Conservation (phyloP, 345 rosid species). For the Rhodamnia argentea region DNA sequence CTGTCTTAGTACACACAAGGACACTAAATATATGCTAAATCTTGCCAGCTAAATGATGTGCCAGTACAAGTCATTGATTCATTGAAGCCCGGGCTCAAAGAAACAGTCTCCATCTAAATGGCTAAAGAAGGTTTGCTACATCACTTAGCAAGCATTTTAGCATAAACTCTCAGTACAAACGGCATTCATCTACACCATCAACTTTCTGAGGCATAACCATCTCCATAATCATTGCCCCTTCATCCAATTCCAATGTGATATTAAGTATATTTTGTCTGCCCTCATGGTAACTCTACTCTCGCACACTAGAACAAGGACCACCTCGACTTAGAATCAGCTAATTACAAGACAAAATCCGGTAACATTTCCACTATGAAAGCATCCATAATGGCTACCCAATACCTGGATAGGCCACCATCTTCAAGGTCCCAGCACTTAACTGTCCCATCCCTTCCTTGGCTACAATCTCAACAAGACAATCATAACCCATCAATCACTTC, state of each 20-base stretch:
- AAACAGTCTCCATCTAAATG: background rate
- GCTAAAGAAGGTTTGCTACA: background rate
- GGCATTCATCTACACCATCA: background rate
- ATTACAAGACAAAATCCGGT: background rate
- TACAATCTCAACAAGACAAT: constrained; percentile 6
- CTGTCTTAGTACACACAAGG: background rate
- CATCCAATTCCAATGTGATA: background rate
- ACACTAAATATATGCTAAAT: background rate
- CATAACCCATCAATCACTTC: background rate
- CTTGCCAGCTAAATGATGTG: background rate
- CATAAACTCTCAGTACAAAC: background rate
- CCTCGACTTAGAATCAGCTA: background rate
- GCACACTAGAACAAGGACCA: background rate
- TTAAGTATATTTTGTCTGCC: background rate
- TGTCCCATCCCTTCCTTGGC: constrained; percentile 97
- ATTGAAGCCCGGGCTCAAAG: background rate
- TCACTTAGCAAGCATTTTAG: background rate
- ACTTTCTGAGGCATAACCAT: background rate
- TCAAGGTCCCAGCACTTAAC: constrained; percentile 83
- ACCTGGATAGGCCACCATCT: constrained; percentile 85
- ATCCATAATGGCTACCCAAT: background rate
- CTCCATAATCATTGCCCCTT: background rate
- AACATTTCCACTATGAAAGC: background rate
- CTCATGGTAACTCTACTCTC: background rate
- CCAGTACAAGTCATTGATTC: background rate